Evolutionary conservation across 139 green algal species (phyloP).

Genomic region (Micractinium sp.): DNA sequence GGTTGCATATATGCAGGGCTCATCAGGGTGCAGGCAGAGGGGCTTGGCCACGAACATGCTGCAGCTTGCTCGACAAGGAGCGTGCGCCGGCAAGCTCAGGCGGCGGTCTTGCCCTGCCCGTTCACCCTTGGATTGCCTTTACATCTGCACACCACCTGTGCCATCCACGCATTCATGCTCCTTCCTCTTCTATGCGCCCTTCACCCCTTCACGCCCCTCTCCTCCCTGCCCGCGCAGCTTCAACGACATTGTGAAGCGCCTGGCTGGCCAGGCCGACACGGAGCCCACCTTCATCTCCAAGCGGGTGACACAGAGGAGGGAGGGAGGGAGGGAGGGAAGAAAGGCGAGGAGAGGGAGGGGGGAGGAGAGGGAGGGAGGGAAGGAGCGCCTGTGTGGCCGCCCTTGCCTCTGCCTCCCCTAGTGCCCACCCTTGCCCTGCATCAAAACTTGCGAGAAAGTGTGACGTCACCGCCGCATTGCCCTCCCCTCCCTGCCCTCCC

Average conservation of each 20-base stretch:
- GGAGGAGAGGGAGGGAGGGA: not conserved
- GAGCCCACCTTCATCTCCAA: conserved; percentile 71
- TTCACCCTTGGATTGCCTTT: no score
- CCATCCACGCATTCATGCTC: not conserved
- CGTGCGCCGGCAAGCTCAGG: no score
- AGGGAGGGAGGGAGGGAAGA: no score
- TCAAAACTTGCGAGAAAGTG: not conserved
- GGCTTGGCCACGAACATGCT: no score
- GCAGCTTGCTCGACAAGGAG: no score
- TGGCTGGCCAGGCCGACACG: conserved; percentile 59
- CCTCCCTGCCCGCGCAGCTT: conserved; percentile 71
- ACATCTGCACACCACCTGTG: no score
- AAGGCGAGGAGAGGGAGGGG: no score
- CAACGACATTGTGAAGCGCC: conserved; percentile 71
- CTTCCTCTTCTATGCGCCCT: not conserved
- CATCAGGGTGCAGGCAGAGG: no score
- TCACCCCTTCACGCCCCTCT: not conserved
- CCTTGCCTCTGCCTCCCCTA: not conserved
- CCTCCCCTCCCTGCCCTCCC: not conserved
- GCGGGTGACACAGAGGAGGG: conserved; percentile 45
- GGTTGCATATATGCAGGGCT: no score
- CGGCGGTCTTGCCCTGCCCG: no score
- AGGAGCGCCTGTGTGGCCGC: not conserved
- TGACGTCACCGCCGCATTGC: not conserved
- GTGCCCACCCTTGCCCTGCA: not conserved